phyloP scores from a whole-genome alignment of 1,139 yeast species.

The Geotrichum australiense region DNA sequence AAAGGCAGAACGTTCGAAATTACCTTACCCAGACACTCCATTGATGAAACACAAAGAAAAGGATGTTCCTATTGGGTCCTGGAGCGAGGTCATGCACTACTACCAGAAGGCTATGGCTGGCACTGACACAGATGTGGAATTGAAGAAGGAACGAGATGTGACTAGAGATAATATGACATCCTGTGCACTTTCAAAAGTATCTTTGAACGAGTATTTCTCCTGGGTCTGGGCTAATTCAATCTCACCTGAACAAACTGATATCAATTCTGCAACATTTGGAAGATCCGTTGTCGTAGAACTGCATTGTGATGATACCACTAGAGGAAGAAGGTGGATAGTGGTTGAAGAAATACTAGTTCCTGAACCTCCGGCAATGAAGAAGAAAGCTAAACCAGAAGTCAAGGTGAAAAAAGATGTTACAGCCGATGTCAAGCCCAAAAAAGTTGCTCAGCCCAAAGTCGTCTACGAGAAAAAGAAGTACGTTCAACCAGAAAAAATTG shows the following conservation, averaged over 20 bases:
- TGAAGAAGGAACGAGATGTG: conserved; percentile 14
- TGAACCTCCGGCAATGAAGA: conserved; percentile 25
- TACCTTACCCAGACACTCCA: conserved; percentile 26
- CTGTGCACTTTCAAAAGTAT: conserved; percentile 54
- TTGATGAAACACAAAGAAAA: conserved; percentile 3
- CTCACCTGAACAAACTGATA: conserved; percentile 65
- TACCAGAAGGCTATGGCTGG: conserved; percentile 13
- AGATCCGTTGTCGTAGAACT: conserved; percentile 71
- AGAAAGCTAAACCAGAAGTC: conserved; percentile 14
- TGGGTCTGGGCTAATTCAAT: conserved; percentile 87
- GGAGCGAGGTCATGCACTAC: conserved; percentile 13
- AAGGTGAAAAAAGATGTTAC: too few relatives aligned
- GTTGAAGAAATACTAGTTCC: conserved; percentile 49
- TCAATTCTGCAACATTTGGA: conserved; percentile 66
- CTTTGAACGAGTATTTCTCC: conserved; percentile 78
- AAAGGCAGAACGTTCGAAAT: conserved; percentile 22
- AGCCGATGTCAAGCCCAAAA: too few relatives aligned
- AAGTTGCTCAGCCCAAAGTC: too few relatives aligned
- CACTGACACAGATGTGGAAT: conserved; percentile 9
- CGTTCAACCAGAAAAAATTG: neutral
- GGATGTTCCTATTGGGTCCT: conserved; percentile 12
- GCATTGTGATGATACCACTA: conserved; percentile 31
- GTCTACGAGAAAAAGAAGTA: too few relatives aligned
- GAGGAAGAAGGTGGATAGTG: conserved; percentile 73
- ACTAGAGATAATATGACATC: conserved; percentile 31